A percentile compares a stretch with the other conserved stretches of the same genome.
Conservation (phyloP, 805 yeast genomes). For the Nakazawaea holstii region DNA sequence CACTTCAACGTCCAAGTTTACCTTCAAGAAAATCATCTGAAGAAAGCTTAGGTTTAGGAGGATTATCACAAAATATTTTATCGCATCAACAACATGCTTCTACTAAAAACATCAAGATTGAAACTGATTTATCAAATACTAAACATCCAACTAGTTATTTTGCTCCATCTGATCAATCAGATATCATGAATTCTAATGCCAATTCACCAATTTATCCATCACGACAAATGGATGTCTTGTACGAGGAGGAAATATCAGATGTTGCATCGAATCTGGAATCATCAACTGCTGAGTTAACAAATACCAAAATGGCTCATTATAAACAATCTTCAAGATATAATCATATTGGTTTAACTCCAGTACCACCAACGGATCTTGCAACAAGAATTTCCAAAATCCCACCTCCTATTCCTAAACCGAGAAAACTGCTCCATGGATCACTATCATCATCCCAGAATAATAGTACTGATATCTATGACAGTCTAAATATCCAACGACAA, state of each 20-base stretch:
- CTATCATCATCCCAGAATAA: background rate
- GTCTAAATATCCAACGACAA: background rate
- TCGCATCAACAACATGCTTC: background rate
- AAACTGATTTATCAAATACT: background rate
- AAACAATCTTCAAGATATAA: conserved; percentile 6
- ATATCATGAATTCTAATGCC: conserved; percentile 9
- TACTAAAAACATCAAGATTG: background rate
- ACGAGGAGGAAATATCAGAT: conserved; percentile 6
- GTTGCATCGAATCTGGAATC: background rate
- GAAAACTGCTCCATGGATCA: background rate
- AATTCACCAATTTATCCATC: conserved; percentile 2
- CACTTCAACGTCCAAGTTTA: conserved; percentile 2
- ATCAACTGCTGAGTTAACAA: background rate
- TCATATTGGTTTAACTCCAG: conserved; percentile 6
- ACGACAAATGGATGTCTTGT: conserved; percentile 9
- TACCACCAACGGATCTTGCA: background rate
- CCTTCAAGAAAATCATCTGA: conserved; percentile 7
- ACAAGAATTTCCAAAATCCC: background rate
- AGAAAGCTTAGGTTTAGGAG: conserved; percentile 10
- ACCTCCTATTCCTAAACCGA: conserved; percentile 9
- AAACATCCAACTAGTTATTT: background rate
- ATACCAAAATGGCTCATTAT: conserved; percentile 2
- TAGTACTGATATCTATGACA: conserved; percentile 5
- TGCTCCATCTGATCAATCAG: conserved; percentile 3
- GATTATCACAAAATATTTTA: conserved; percentile 6